phyloP scores from a whole-genome alignment of 1,284 basidiomycete species.

The Fomitopsis palustris region DNA sequence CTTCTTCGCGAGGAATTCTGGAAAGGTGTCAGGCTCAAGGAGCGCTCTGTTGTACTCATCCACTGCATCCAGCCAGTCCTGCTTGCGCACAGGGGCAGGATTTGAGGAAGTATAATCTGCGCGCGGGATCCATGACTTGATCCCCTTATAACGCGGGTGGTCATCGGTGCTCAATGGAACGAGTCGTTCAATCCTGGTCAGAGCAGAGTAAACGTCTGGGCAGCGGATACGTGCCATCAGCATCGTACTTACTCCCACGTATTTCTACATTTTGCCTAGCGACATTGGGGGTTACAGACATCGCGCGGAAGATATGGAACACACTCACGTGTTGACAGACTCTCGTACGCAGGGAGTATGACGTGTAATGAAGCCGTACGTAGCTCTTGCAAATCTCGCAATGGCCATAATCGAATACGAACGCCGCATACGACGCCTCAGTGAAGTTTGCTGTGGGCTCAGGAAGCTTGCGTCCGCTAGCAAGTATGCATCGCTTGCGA shows the following conservation, averaged over 20 bases:
- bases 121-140: constrained; percentile 13
- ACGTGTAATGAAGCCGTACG: constrained; percentile 16
- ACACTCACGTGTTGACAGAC: constrained; percentile 19
- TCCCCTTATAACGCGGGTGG: constrained; percentile 8
- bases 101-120: background rate
- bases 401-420: constrained; percentile 52
- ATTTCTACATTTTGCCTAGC: background rate
- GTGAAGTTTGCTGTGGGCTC: constrained; percentile 38
- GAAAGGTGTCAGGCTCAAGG: constrained; percentile 8
- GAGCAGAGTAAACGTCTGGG: background rate
- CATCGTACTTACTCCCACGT: background rate
- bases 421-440: constrained; percentile 51
- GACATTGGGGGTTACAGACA: background rate
- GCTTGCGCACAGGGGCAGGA: constrained; percentile 8
- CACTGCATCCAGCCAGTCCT: constrained; percentile 18
- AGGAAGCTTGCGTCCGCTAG: constrained; percentile 35
- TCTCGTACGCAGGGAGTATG: constrained; percentile 18
- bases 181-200: background rate
- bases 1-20: constrained; percentile 15
- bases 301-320: background rate
- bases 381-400: constrained; percentile 50
- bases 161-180: background rate
- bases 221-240: background rate
- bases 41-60: constrained; percentile 21
- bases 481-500: constrained; percentile 25